Conservation (phyloP, 164 flowering plant species). For the Kalanchoe fedtschenkoi region DNA sequence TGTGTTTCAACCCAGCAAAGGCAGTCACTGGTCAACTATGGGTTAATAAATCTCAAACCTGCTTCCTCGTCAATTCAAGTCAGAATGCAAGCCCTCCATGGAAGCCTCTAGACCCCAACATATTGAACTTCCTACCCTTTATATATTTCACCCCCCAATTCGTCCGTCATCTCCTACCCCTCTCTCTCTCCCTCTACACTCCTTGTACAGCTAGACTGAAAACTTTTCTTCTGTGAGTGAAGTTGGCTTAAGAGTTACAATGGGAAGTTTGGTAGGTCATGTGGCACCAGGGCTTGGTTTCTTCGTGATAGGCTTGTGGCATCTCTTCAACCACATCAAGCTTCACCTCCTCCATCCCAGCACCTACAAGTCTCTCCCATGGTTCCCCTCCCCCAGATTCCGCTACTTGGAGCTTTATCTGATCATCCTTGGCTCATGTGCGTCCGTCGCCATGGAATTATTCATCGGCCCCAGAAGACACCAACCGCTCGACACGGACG, state of each 20-base stretch:
- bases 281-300: conserved; percentile 58
- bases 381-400: conserved; percentile 43
- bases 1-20: not conserved
- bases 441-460: conserved; percentile 55
- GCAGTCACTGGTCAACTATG: not conserved
- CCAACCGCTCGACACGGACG: conserved; percentile 52
- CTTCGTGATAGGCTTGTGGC: conserved; percentile 52
- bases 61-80: no score
- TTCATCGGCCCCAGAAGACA: conserved; percentile 41
- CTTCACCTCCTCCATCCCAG: conserved; percentile 30
- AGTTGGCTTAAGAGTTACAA: conserved; percentile 9
- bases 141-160: not conserved
- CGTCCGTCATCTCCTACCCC: not conserved
- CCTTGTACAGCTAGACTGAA: no score
- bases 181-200: no score
- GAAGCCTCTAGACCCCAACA: no score
- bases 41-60: no score
- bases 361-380: conserved; percentile 27
- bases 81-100: not conserved
- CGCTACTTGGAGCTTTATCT: conserved; percentile 39
- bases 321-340: conserved; percentile 45
- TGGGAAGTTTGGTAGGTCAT: conserved; percentile 57
- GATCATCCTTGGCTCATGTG: conserved; percentile 26
- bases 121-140: not conserved
- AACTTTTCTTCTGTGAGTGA: no score